Conservation (phyloP, 202 grass and related monocot genomes). For the Dendrocalamus latiflorus region DNA sequence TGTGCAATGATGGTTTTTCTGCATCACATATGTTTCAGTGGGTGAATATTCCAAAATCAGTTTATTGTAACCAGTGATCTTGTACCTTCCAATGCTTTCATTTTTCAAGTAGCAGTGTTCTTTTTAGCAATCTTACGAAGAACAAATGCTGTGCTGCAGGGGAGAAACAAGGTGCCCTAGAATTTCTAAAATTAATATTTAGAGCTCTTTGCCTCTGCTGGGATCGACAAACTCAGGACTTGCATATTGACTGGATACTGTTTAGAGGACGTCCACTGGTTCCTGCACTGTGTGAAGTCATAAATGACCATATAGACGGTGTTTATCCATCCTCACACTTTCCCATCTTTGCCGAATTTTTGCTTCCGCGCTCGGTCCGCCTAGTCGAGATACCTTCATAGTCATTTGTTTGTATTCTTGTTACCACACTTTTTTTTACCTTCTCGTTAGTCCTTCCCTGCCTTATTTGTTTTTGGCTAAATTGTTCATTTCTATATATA, state of each 20-base stretch:
- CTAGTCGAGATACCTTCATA: too few species aligned
- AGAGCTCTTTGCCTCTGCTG: constrained; percentile 94
- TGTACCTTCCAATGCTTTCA: background rate
- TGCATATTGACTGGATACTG: constrained; percentile 96
- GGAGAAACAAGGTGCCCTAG: constrained; percentile 91
- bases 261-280: too few species aligned
- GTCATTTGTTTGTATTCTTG: too few species aligned
- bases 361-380: too few species aligned
- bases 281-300: too few species aligned
- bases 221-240: constrained; percentile 97
- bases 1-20: constrained; percentile 3
- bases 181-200: constrained; percentile 96
- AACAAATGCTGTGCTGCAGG: constrained; percentile 47
- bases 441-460: too few species aligned
- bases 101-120: background rate
- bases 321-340: too few species aligned
- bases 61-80: background rate
- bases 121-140: constrained; percentile 5
- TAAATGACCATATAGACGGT: too few species aligned
- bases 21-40: background rate
- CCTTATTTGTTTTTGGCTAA: too few species aligned
- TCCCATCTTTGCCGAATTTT: too few species aligned
- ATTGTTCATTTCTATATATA: too few species aligned
- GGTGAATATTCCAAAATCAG: background rate
- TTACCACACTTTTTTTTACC: too few species aligned